Evolutionary conservation across 2,329 filamentous ascomycete species (phyloP).

Genomic region (Magnaporthiopsis incrustans): DNA sequence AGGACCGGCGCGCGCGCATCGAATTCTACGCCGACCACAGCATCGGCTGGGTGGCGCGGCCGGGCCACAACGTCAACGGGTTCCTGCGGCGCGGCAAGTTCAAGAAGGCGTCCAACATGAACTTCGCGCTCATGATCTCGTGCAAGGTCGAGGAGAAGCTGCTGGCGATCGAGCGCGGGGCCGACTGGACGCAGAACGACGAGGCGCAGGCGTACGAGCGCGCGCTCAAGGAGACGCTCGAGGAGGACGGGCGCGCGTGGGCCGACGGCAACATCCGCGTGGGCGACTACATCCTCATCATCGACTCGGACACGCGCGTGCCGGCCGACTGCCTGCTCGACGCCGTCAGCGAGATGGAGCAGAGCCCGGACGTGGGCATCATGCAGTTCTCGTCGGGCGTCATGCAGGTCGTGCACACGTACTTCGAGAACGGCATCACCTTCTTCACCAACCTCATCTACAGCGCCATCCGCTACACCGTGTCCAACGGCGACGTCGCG

Average conservation of each 20-base stretch:
- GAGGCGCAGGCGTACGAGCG: constrained; percentile 59
- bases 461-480: constrained; percentile 68
- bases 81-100: constrained; percentile 59
- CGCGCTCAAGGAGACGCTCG: constrained; percentile 57
- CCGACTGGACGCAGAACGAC: constrained; percentile 59
- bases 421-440: constrained; percentile 63
- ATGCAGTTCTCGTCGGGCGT: constrained; percentile 71
- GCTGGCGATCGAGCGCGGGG: constrained; percentile 42
- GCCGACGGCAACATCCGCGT: constrained; percentile 80
- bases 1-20: constrained; percentile 54
- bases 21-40: constrained; percentile 62
- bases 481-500: constrained; percentile 67
- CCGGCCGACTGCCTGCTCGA: constrained; percentile 71
- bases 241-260: constrained; percentile 63
- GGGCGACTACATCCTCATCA: constrained; percentile 73
- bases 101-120: constrained; percentile 68
- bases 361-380: constrained; percentile 69
- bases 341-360: constrained; percentile 74
- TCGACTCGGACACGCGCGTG: constrained; percentile 74
- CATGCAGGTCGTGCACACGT: constrained; percentile 70
- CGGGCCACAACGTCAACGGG: constrained; percentile 54
- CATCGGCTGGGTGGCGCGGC: constrained; percentile 62
- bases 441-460: constrained; percentile 71
- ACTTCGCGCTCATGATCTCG: constrained; percentile 60
- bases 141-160: constrained; percentile 66